Evolutionary conservation across 129 eudicot genomes (phyloP).

Genomic region (Pseudognaphalium luteoalbum): DNA sequence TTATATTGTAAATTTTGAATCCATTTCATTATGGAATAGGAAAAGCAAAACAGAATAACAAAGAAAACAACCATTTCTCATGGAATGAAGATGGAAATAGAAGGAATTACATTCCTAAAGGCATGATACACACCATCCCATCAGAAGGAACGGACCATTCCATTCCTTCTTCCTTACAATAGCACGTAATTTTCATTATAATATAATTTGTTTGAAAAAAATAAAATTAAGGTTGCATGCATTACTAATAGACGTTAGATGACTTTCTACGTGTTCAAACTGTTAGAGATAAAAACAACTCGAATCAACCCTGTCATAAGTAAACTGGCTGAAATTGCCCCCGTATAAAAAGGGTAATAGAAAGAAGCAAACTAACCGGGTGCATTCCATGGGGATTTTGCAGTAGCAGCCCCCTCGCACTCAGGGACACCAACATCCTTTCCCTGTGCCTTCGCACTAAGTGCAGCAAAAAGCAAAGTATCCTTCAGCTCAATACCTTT

Average conservation of each 20-base stretch:
- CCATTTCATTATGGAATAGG: not conserved
- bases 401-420: conserved; percentile 97
- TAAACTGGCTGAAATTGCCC: not conserved
- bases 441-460: conserved; percentile 80
- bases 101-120: not conserved
- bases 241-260: not conserved
- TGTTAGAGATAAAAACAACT: not conserved
- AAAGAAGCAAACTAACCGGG: conserved; percentile 55
- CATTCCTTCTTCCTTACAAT: not conserved
- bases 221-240: not conserved
- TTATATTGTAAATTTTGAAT: not conserved
- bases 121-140: not conserved
- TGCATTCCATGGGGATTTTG: conserved; percentile 99
- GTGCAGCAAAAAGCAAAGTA: conserved; percentile 88
- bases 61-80: not conserved
- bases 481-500: conserved; percentile 94
- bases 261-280: not conserved
- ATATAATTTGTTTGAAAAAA: too few relatives aligned
- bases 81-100: not conserved
- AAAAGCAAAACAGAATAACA: not conserved
- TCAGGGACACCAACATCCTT: conserved; percentile 95
- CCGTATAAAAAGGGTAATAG: not conserved
- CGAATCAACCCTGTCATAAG: not conserved
- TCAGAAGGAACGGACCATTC: not conserved
- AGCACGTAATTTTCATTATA: not conserved